Evolutionary conservation across 2,329 filamentous ascomycete species (phyloP), one percentile per base, ranked within the genome.

Genomic region (Exophiala phaeomuriformis): DNA sequence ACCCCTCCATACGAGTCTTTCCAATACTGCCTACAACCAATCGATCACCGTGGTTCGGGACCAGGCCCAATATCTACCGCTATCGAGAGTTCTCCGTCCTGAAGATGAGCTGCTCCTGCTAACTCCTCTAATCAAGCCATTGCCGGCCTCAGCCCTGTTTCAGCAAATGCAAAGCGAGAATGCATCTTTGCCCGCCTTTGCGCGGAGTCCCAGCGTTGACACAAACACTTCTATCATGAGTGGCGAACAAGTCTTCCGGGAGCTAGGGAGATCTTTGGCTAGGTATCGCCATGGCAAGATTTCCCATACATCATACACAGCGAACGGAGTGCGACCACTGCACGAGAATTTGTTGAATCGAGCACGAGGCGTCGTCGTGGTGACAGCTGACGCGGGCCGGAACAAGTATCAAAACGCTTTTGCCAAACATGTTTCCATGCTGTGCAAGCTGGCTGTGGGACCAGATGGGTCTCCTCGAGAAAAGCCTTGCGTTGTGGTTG

Each of bases 361-460:
- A 62, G 90, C 90, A 7, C 88, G 86, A 48, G 88, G 87, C 3
- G 89, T 96, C 58, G 86, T 97, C 58, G 84, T 96, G 47, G 80
- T 96, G 32, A 96, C 91, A 0, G 91, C 91, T 6, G 91, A 97
- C 71, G 90, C 90, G 0, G 95, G 95, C 66, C 80, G 90, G 39
- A 96, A 97, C 65, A 73, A 95, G 9, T 97, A 96, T 66, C 91
- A 97, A 68, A 83, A 89, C 47, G 90, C 90, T 0, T 97, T 97
- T 67, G 91, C 91, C 1, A 97, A 96, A 67, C 91, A 97, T 61
- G 88, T 96, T 5, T 86, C 90, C 8, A 93, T 95, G 85, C 91
- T 96, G 71, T 96, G 90, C 71, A 73, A 71, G 53, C 65, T 71
- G 5, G 68, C 73, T 41, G 67, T 65, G 42, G 67, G 68, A 19